Evolutionary conservation across 2,329 filamentous ascomycete species (phyloP).

Genomic region (Aspergillus bombycis): DNA sequence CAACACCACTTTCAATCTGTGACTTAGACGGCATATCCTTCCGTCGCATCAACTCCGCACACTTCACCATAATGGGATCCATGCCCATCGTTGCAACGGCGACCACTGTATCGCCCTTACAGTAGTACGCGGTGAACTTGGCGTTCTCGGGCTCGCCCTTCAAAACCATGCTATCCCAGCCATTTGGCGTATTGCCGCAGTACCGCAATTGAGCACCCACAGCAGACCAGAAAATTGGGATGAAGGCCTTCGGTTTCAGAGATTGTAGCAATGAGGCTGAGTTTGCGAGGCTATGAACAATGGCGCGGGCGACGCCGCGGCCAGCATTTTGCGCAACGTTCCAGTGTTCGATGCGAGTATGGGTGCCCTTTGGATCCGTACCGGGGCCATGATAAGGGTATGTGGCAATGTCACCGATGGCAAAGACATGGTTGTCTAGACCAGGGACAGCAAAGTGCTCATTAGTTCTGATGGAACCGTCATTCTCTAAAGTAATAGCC

Average conservation of each 20-base stretch:
- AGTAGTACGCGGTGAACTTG: conserved; percentile 89
- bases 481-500: conserved; percentile 70
- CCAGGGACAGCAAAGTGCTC: conserved; percentile 77
- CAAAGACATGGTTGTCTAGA: conserved; percentile 76
- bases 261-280: conserved; percentile 34
- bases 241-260: conserved; percentile 70
- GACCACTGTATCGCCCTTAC: conserved; percentile 80
- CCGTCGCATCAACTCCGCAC: conserved; percentile 80
- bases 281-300: conserved; percentile 56
- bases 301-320: conserved; percentile 75
- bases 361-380: conserved; percentile 64
- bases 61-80: conserved; percentile 84
- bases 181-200: conserved; percentile 81
- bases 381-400: conserved; percentile 93
- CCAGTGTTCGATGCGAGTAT: conserved; percentile 94
- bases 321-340: conserved; percentile 95
- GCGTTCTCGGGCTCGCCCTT: conserved; percentile 74
- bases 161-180: conserved; percentile 84
- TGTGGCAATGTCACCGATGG: conserved; percentile 91
- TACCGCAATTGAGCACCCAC: conserved; percentile 88
- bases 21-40: conserved; percentile 82
- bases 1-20: conserved; percentile 63
- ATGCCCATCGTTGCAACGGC: conserved; percentile 89
- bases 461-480: conserved; percentile 84
- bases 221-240: conserved; percentile 96